These are phyloP conservation scores for Talinum fruticosum DNA, from an alignment of 148 eudicot species.

Conservation along the genomic window DNA sequence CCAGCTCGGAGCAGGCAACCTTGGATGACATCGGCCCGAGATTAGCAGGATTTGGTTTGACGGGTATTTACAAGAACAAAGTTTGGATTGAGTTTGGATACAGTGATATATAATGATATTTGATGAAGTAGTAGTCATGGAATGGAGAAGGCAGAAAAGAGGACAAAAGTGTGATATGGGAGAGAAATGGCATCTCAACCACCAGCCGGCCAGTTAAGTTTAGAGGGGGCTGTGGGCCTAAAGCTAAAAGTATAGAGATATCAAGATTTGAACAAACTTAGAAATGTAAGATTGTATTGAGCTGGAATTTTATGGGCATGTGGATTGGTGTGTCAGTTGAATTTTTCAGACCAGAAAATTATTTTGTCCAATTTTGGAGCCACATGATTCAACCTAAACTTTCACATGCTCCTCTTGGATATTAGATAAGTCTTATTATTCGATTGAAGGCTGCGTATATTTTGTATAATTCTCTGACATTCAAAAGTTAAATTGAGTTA, in stretches of 20 bases:
- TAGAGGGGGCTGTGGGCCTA: background rate
- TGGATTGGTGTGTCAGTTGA: slow-evolving; percentile 24
- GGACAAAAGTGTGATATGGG: slow-evolving; percentile 23
- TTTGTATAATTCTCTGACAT: no score
- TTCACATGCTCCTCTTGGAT: slow-evolving; percentile 5
- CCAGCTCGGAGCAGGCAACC: slow-evolving; percentile 10
- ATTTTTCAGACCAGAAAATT: slow-evolving; percentile 9
- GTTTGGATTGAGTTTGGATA: background rate
- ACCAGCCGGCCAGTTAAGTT: background rate
- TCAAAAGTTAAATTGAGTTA: no score
- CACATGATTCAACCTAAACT: slow-evolving; percentile 10
- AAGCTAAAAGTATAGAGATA: background rate
- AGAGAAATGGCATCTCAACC: slow-evolving; percentile 1
- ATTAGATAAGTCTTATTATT: background rate
- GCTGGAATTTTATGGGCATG: slow-evolving; percentile 30
- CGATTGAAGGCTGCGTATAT: background rate
- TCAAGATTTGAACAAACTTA: slow-evolving; percentile 3
- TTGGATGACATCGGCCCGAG: slow-evolving; percentile 29
- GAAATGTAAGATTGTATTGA: background rate
- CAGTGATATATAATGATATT: background rate
- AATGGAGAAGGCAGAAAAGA: background rate
- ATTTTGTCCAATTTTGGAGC: background rate
- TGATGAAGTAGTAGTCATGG: background rate
- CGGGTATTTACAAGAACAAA: background rate
- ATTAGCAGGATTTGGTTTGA: no score